Evolutionary conservation across 331 rosid species (phyloP), one percentile per base, ranked within the genome.

Genomic region (Acacia concinna): DNA sequence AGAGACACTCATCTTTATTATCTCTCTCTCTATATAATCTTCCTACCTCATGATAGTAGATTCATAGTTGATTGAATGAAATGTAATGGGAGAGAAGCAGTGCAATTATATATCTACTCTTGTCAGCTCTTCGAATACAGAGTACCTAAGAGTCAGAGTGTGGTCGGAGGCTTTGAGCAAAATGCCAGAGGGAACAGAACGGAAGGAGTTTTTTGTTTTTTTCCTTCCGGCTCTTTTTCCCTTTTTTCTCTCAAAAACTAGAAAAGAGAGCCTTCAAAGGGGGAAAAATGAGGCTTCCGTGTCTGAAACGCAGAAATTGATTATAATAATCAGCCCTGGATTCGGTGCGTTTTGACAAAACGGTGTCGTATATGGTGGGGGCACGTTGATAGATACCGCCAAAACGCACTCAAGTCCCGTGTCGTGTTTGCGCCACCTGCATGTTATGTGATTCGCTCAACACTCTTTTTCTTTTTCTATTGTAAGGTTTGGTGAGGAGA

Each of bases 1-100:
- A 76, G 97, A 84, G 56, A 90, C 94, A 84, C 97, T 96, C 99
- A 96, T 96, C 83, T 90, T 87, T 30, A 5, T 49, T n/a, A 6
- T 1, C 34, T 59, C 41, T 46, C 23, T 17, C 27, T 18, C 37
- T 43, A 21, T 70, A n/a, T 44, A 68, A 14, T 69, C 12, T 41
- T 15, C 20, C 62, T 30, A 46, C 41, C 30, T 71, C 62, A 47
- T 30, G 75, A 23, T 28, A 4, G 21, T 15, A 20, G 62, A 54
- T n/a, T 51, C 28, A 28, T 27, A 9, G 15, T 71, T 17, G 41
- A 47, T 28, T 44, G 43, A 71, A 71, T 47, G 31, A 71, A 20
- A 62, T 15, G 43, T 0, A 47, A 25, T 4, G 51, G 28, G 47
- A 46, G 15, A 47, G 23, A 47, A 47, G 62, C 3, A 17, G 21